A percentile compares a stretch with the other conserved stretches of the same genome.
These are phyloP conservation scores for Diplogelasinospora grovesii DNA, from an alignment of 495 filamentous ascomycete species.

Conservation along the genomic window DNA sequence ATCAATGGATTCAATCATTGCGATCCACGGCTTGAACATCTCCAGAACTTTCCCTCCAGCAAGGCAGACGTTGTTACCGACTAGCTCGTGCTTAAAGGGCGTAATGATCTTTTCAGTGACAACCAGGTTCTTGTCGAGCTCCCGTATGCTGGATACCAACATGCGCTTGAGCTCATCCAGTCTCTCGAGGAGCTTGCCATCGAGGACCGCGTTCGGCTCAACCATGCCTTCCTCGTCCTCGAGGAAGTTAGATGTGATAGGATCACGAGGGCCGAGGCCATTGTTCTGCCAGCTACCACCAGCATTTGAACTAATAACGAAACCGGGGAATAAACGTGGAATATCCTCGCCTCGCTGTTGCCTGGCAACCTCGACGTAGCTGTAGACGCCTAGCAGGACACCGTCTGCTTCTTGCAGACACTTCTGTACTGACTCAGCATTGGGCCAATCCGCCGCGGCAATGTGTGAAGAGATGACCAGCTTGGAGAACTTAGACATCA, in stretches of 20 bases:
- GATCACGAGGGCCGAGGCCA: conserved; percentile 60
- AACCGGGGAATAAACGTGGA: conserved; percentile 82
- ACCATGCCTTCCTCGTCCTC: conserved; percentile 72
- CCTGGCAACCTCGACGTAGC: conserved; percentile 89
- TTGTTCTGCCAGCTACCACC: conserved; percentile 96
- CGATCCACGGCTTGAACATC: conserved; percentile 79
- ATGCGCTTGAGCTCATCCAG: conserved; percentile 78
- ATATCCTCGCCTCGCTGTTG: conserved; percentile 87
- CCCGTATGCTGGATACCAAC: conserved; percentile 72
- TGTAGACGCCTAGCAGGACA: conserved; percentile 85
- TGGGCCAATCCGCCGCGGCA: conserved; percentile 87
- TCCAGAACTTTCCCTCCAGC: conserved; percentile 74
- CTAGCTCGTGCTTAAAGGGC: conserved; percentile 57
- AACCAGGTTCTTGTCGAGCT: conserved; percentile 76
- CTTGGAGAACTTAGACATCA: conserved; percentile 99
- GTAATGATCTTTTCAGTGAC: conserved; percentile 72
- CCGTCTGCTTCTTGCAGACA: conserved; percentile 94
- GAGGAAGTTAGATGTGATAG: conserved; percentile 68
- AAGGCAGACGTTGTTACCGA: conserved; percentile 68
- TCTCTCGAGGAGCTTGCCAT: conserved; percentile 67
- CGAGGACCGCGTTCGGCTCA: conserved; percentile 69
- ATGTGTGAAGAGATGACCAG: conserved; percentile 97
- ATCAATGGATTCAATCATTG: conserved; percentile 81
- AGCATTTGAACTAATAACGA: conserved; percentile 71
- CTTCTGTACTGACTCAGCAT: conserved; percentile 80